These are phyloP conservation scores for Jackrogersella multiformis DNA, from an alignment of 495 filamentous ascomycete genomes.

Conservation along the genomic window DNA sequence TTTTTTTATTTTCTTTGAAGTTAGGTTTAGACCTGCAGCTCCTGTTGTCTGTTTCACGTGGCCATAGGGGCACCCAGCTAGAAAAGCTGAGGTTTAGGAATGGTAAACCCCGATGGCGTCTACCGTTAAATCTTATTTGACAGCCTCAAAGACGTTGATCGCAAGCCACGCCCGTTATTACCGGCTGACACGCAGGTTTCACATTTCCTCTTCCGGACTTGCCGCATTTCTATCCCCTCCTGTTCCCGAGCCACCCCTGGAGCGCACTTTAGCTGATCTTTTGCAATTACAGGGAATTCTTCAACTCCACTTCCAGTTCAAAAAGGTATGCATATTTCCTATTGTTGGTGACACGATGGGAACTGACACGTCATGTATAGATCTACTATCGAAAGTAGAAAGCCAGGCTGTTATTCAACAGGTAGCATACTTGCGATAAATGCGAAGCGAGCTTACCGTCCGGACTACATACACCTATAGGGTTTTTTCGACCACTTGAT, in stretches of 20 bases:
- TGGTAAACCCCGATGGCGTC: conserved; percentile 21
- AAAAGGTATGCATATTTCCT: conserved; percentile 65
- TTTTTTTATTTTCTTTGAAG: conserved; percentile 6
- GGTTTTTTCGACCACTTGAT: background rate
- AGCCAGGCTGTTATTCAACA: conserved; percentile 37
- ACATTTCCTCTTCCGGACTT: conserved; percentile 27
- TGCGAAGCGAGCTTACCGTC: background rate
- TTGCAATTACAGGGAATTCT: conserved; percentile 77
- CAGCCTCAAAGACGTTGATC: conserved; percentile 21
- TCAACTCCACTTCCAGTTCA: conserved; percentile 98
- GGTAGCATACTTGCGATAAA: background rate
- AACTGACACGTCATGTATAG: conserved; percentile 58
- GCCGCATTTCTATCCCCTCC: conserved; percentile 14
- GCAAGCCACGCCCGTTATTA: conserved; percentile 30
- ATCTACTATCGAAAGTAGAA: conserved; percentile 73
- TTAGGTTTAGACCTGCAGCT: conserved; percentile 9
- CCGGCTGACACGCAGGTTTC: conserved; percentile 21
- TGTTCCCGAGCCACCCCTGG: conserved; percentile 15
- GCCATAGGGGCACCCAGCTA: background rate
- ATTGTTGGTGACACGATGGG: background rate
- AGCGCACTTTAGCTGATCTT: conserved; percentile 40
- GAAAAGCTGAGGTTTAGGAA: conserved; percentile 1
- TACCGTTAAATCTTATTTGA: conserved; percentile 8
- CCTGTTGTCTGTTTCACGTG: conserved; percentile 8
- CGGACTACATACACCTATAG: conserved; percentile 13